Evolutionary conservation across 2,329 filamentous ascomycete genomes (phyloP).

Genomic region (Xylariaceae sp.): DNA sequence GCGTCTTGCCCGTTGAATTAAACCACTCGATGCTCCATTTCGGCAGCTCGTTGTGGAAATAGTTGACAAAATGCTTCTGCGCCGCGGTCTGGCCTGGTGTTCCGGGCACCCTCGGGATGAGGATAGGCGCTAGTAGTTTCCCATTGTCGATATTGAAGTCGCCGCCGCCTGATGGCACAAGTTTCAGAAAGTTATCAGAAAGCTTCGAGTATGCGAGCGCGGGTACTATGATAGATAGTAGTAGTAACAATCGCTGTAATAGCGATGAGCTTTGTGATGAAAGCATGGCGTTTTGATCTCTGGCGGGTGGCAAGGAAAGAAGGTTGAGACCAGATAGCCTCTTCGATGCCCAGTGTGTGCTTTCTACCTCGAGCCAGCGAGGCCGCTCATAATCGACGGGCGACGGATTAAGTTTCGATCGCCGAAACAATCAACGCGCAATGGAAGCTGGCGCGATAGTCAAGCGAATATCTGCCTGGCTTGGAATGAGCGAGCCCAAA

Average conservation of each 20-base stretch:
- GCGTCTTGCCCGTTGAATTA: slow-evolving; percentile 70
- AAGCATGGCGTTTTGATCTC: slow-evolving; percentile 5
- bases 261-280: slow-evolving; percentile 18
- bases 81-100: slow-evolving; percentile 64
- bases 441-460: not conserved
- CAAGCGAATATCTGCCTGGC: not conserved
- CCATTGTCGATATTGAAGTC: slow-evolving; percentile 72
- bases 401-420: not conserved
- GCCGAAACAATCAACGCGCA: not conserved
- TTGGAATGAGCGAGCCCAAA: not conserved
- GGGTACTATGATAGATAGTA: slow-evolving; percentile 24
- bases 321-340: slow-evolving; percentile 3
- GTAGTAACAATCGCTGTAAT: slow-evolving; percentile 21
- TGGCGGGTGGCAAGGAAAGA: slow-evolving; percentile 9
- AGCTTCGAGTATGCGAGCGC: slow-evolving; percentile 40
- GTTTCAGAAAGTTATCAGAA: slow-evolving; percentile 61
- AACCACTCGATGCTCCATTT: slow-evolving; percentile 69
- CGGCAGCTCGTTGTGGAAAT: slow-evolving; percentile 64
- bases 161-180: slow-evolving; percentile 57
- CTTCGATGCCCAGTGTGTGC: slow-evolving; percentile 4
- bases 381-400: slow-evolving; percentile 18
- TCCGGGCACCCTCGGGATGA: slow-evolving; percentile 71
- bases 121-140: slow-evolving; percentile 68
- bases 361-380: slow-evolving; percentile 22
- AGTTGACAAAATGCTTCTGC: slow-evolving; percentile 68